Evolutionary conservation across 257 asterid genomes (phyloP).

Genomic region (Linaria vulgaris): DNA sequence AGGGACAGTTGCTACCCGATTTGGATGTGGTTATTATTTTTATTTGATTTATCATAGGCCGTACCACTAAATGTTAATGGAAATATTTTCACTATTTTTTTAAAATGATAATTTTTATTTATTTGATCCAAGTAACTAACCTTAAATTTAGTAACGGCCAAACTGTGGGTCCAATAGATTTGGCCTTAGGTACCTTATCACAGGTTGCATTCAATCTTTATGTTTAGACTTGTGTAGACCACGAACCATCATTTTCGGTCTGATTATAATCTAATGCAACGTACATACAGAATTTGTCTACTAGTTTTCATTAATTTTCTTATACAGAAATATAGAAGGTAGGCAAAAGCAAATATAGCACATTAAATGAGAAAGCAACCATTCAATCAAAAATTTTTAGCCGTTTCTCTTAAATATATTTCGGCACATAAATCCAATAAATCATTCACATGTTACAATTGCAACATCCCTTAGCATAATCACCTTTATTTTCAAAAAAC

Average conservation of each 20-base stretch:
- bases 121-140: slow-evolving; percentile 11
- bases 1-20: too few relatives aligned
- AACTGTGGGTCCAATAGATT: slow-evolving; percentile 15
- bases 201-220: slow-evolving; percentile 29
- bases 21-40: too few relatives aligned
- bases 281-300: slow-evolving; percentile 12
- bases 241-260: slow-evolving; percentile 46
- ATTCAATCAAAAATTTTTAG: background rate
- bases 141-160: slow-evolving; percentile 22
- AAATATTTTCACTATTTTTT: too few relatives aligned
- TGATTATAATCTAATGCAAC: slow-evolving; percentile 31
- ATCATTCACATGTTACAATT: background rate
- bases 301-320: slow-evolving; percentile 14
- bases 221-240: slow-evolving; percentile 23
- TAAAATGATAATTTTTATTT: too few relatives aligned
- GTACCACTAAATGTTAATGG: too few relatives aligned
- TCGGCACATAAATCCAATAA: background rate
- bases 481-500: too few relatives aligned
- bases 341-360: slow-evolving; percentile 9
- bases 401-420: too few relatives aligned
- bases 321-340: background rate
- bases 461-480: too few relatives aligned
- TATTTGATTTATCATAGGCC: too few relatives aligned
- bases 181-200: slow-evolving; percentile 28
- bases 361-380: background rate